Evolutionary conservation across 108 stramenopile species (phyloP).

Genomic region (Cyclotella kingstonii): DNA sequence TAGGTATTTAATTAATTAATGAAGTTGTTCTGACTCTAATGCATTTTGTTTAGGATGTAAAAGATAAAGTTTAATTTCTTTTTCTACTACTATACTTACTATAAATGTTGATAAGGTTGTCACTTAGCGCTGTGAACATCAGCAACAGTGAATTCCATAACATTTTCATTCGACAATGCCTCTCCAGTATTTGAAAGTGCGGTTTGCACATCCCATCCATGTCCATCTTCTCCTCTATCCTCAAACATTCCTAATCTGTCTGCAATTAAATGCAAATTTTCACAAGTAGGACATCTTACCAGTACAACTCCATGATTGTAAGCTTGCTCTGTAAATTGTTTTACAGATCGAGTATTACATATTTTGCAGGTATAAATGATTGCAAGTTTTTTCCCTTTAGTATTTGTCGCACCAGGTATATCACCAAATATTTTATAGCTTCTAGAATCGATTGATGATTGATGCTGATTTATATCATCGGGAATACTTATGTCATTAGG

Average conservation of each 20-base stretch:
- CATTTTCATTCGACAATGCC: constrained; percentile 63
- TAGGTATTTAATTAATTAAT: no score
- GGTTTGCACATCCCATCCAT: constrained; percentile 74
- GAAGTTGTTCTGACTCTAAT: no score
- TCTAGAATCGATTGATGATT: no score
- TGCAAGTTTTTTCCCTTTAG: constrained; percentile 72
- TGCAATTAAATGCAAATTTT: constrained; percentile 94
- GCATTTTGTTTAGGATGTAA: no score
- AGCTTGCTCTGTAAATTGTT: constrained; percentile 90
- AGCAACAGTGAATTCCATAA: constrained; percentile 74
- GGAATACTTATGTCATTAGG: no score
- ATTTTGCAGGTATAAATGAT: constrained; percentile 91
- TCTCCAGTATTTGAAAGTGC: constrained; percentile 55
- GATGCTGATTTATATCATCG: background rate
- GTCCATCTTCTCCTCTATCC: constrained; percentile 41
- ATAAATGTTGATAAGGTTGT: background rate
- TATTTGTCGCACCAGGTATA: constrained; percentile 49
- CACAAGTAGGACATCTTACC: constrained; percentile 91
- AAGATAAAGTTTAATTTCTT: no score
- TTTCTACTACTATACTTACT: background rate
- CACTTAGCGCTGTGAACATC: constrained; percentile 59
- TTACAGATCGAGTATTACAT: constrained; percentile 95
- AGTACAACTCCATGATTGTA: constrained; percentile 94
- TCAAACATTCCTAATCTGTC: constrained; percentile 88
- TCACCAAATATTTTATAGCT: constrained; percentile 27